phyloP scores from a whole-genome alignment of 306 rosid genomes.

The peach (Prunus persica) region DNA sequence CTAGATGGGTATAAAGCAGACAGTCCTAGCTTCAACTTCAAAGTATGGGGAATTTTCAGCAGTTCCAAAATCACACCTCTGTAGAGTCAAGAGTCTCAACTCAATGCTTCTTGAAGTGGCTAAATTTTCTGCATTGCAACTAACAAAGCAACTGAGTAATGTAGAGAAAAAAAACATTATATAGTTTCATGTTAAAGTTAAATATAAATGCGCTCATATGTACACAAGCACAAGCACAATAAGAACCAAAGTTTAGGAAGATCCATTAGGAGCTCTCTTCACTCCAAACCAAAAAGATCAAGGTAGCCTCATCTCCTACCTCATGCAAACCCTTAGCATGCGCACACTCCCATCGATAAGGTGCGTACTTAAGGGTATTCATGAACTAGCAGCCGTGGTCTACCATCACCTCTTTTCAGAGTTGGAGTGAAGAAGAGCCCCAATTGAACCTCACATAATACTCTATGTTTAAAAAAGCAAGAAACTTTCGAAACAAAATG shows the following conservation, averaged over 20 bases:
- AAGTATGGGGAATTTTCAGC: background rate
- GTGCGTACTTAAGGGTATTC: slow-evolving; percentile 39
- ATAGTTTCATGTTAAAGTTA: background rate
- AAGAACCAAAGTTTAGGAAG: background rate
- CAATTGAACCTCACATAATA: background rate
- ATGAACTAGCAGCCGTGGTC: slow-evolving; percentile 64
- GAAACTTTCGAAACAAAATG: background rate
- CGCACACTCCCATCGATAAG: background rate
- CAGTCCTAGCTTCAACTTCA: background rate
- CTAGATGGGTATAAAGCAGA: background rate
- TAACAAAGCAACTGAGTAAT: background rate
- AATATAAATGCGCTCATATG: background rate
- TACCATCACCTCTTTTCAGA: slow-evolving; percentile 50
- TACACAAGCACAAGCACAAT: too few relatives aligned
- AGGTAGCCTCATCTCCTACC: slow-evolving; percentile 45
- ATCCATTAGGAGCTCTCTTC: slow-evolving; percentile 51
- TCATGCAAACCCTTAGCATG: slow-evolving; percentile 53
- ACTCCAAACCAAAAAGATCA: slow-evolving; percentile 68
- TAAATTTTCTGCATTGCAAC: background rate
- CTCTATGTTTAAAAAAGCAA: background rate
- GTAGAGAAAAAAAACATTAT: background rate
- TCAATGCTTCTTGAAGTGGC: background rate
- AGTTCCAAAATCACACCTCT: background rate
- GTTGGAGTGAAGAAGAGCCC: slow-evolving; percentile 53
- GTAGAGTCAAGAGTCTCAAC: background rate